These are phyloP conservation scores for Solanum medicagineum DNA, from an alignment of 257 asterid genomes.

Conservation along the genomic window DNA sequence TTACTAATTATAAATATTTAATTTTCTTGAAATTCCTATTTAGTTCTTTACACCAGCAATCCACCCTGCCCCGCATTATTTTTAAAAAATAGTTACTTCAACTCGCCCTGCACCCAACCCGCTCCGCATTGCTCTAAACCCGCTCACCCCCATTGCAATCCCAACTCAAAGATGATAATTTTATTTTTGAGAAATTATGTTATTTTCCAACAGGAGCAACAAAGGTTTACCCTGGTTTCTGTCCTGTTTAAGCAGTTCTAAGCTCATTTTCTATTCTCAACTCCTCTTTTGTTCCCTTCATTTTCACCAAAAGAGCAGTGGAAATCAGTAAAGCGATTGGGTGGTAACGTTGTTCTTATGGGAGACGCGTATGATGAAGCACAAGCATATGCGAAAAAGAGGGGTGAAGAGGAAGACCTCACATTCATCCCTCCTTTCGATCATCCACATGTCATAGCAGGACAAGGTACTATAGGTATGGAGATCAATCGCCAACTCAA, in stretches of 20 bases:
- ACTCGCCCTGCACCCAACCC: too few relatives aligned
- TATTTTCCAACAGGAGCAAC: too few relatives aligned
- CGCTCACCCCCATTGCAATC: too few relatives aligned
- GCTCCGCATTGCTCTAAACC: too few relatives aligned
- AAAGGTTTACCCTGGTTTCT: neutral
- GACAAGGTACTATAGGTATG: conserved; percentile 96
- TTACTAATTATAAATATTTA: too few relatives aligned
- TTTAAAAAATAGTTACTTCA: too few relatives aligned
- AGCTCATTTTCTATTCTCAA: neutral
- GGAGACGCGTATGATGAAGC: conserved; percentile 90
- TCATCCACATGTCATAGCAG: conserved; percentile 72
- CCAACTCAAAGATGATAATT: too few relatives aligned
- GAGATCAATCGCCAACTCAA: conserved; percentile 69
- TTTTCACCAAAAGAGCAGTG: conserved; percentile 18
- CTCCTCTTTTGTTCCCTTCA: neutral
- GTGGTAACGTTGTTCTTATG: conserved; percentile 73
- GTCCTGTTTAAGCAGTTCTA: too few relatives aligned
- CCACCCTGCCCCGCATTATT: too few relatives aligned
- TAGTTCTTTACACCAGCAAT: too few relatives aligned
- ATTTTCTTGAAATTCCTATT: too few relatives aligned
- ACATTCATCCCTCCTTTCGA: conserved; percentile 90
- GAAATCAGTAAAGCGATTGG: conserved; percentile 71
- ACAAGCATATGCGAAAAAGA: conserved; percentile 64
- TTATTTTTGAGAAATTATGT: too few relatives aligned
- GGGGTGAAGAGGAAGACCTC: conserved; percentile 55